A percentile compares a stretch with the other conserved stretches of the same genome.
phyloP scores from a whole-genome alignment of 805 yeast species.

The Vanderwaltozyma tropicalis region DNA sequence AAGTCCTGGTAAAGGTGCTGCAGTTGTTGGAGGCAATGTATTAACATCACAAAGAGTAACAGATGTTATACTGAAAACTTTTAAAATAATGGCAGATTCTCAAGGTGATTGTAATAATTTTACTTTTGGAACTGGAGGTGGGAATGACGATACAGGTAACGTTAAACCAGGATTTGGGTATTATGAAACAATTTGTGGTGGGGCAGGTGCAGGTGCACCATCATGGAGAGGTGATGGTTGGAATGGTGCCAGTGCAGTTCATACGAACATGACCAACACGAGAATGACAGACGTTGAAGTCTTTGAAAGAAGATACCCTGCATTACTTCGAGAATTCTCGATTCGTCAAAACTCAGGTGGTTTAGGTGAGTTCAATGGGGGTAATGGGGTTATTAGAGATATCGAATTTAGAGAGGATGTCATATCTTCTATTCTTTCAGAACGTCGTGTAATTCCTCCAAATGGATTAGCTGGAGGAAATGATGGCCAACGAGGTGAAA shows the following conservation, averaged over 20 bases:
- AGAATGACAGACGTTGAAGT: conserved; percentile 87
- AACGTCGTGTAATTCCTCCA: conserved; percentile 77
- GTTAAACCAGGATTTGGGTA: conserved; percentile 65
- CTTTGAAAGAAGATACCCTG: conserved; percentile 82
- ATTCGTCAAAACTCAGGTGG: conserved; percentile 76
- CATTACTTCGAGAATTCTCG: conserved; percentile 59
- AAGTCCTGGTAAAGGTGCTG: conserved; percentile 74
- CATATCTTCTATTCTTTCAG: conserved; percentile 73
- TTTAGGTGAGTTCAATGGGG: conserved; percentile 59
- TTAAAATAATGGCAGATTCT: conserved; percentile 84
- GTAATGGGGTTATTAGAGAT: conserved; percentile 79
- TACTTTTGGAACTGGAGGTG: conserved; percentile 80
- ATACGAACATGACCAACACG: conserved; percentile 89
- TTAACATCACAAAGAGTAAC: conserved; percentile 91
- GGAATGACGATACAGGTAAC: conserved; percentile 39
- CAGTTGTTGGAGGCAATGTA: conserved; percentile 92
- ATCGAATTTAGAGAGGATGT: conserved; percentile 67
- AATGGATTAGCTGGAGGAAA: conserved; percentile 80
- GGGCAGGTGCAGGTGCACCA: conserved; percentile 68
- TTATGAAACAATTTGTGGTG: conserved; percentile 93
- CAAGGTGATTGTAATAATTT: conserved; percentile 94
- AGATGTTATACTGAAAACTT: conserved; percentile 79
- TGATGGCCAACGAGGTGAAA: conserved; percentile 63
- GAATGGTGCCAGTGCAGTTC: conserved; percentile 85
- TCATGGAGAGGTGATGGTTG: conserved; percentile 55